Evolutionary conservation across 2,329 filamentous ascomycete genomes (phyloP).

Genomic region (Pyrenochaeta sp.): DNA sequence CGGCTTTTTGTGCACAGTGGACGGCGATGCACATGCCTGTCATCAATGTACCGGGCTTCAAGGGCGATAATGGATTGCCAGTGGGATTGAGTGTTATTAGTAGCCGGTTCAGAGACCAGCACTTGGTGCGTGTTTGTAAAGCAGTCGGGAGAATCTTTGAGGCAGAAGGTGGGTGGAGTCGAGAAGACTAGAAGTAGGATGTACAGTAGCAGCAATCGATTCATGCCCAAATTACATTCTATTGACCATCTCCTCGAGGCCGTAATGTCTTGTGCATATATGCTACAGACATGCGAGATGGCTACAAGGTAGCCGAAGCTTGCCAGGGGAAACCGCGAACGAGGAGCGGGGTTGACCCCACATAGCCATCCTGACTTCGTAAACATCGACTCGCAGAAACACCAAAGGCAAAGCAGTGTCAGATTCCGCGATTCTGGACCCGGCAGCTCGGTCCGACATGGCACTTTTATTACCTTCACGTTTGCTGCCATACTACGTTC

Average conservation of each 20-base stretch:
- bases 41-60: slow-evolving; percentile 71
- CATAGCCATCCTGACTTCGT: not conserved
- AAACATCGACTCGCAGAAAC: not conserved
- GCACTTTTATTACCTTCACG: too few relatives aligned
- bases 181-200: not conserved
- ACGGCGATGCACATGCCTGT: slow-evolving; percentile 69
- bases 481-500: too few relatives aligned
- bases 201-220: not conserved
- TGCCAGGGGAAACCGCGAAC: not conserved
- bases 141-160: slow-evolving; percentile 42
- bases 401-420: not conserved
- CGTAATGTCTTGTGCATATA: not conserved
- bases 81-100: slow-evolving; percentile 65
- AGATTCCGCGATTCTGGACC: too few relatives aligned
- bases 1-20: slow-evolving; percentile 62
- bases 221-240: too few relatives aligned
- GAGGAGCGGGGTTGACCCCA: not conserved
- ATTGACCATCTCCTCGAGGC: too few relatives aligned
- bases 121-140: slow-evolving; percentile 36
- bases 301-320: not conserved
- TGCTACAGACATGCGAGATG: not conserved
- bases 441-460: not conserved
- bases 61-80: slow-evolving; percentile 65
- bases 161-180: slow-evolving; percentile 39
- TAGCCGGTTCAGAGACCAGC: slow-evolving; percentile 44